Evolutionary conservation across 495 filamentous ascomycete species (phyloP).

Genomic region (Usnea hakonensis): DNA sequence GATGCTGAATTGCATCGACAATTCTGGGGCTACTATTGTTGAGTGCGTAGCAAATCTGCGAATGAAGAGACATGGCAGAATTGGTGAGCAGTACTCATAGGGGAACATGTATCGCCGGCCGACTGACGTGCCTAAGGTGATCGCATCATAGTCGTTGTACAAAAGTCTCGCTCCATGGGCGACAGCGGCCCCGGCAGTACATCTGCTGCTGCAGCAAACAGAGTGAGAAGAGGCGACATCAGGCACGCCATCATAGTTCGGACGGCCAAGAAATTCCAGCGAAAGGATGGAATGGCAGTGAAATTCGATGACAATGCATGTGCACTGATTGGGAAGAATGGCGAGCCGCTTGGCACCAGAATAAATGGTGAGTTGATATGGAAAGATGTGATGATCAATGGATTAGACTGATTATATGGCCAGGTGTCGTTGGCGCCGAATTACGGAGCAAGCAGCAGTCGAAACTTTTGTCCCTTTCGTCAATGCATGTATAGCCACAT

Average conservation of each 20-base stretch:
- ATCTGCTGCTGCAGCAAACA: conserved; percentile 62
- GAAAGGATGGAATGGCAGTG: conserved; percentile 80
- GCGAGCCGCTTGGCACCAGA: conserved; percentile 88
- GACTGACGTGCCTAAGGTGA: conserved; percentile 56
- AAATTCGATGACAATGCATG: conserved; percentile 98
- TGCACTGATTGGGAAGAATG: conserved; percentile 93
- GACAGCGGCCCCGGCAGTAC: conserved; percentile 47
- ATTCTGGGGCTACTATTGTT: conserved; percentile 95
- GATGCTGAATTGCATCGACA: conserved; percentile 99
- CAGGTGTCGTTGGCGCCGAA: conserved; percentile 50
- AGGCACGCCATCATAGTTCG: conserved; percentile 93
- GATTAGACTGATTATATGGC: neutral
- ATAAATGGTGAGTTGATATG: conserved; percentile 60
- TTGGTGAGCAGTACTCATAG: conserved; percentile 54
- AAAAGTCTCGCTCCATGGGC: conserved; percentile 80
- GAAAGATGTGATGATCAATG: conserved; percentile 58
- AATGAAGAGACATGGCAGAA: conserved; percentile 81
- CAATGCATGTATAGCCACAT: conserved; percentile 64
- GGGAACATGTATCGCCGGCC: neutral
- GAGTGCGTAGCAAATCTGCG: conserved; percentile 90
- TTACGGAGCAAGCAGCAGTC: conserved; percentile 86
- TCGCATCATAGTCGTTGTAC: conserved; percentile 92
- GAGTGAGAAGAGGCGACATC: conserved; percentile 94
- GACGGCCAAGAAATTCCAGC: conserved; percentile 74
- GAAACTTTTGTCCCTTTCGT: conserved; percentile 93